Base-by-base conservation (phyloP, 192 early-diverging fungal species). In the Mortierella claussenii region DNA sequence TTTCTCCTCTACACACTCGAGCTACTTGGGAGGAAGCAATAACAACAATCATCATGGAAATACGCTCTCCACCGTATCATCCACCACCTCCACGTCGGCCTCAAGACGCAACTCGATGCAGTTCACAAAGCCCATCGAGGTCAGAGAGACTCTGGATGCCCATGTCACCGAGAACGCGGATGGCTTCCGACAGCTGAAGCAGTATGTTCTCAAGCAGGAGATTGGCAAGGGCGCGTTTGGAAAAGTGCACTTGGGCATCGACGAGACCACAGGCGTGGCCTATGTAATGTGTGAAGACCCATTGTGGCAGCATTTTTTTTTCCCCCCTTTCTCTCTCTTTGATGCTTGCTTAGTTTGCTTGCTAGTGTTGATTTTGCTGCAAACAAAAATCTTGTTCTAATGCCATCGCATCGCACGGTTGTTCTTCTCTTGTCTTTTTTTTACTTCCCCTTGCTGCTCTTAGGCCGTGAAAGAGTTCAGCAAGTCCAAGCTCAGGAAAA, bases 391-490 rank as follows among this genome's bases (percentile, higher is more conserved):
- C 40, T 21, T 20, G 34, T 36, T 26, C 44, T 3, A 4, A 37
- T 31, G 10, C 21, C 11, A 46, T 62, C 27, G 31, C 24, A 42
- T 50, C 18, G 30, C 36, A 33, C 31, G 4, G 21, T 18, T 17
- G 15, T 13, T 31, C 26, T 46, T 4, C 27, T 20, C 7, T 5
- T 5, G 8, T 10, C 26, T n/a, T n/a, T n/a, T n/a, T n/a, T n/a
- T n/a, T n/a, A n/a, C n/a, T n/a, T n/a, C n/a, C n/a, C n/a, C n/a
- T n/a, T n/a, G n/a, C n/a, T n/a, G n/a, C n/a, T n/a, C n/a, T 23
- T 43, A 95, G 82, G 97, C 97, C n/a, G 89, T 98, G 60, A 99
- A 99, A 79, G 97, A 96, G 79, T 97, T 96, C 55, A 89, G 88
- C 79, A 98, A 97, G 71, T 82, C 92, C 9, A 89, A 92, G 56